Evolutionary conservation across 768 basidiomycete species (phyloP).

Genomic region (Omphalotus guepiniiformis): DNA sequence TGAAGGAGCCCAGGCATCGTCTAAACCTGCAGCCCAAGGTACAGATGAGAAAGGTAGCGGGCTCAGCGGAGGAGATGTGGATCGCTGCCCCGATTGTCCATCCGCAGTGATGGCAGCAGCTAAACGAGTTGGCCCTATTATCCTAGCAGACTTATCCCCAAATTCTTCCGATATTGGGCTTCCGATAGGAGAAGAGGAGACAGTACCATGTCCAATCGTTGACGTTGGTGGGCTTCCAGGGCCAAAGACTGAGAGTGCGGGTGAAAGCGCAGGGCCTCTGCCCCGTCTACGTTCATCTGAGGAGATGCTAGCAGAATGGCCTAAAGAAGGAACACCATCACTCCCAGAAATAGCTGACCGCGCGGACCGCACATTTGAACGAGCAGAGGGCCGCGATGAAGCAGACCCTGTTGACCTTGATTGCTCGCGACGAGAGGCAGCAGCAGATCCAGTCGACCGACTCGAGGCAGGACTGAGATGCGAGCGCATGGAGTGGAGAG

Average conservation of each 20-base stretch:
- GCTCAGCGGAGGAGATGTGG: neutral
- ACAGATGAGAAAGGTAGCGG: constrained; percentile 21
- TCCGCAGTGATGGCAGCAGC: neutral
- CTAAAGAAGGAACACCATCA: constrained; percentile 37
- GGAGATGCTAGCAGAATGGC: constrained; percentile 50
- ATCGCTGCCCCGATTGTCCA: neutral
- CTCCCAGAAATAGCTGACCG: constrained; percentile 24
- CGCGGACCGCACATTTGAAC: constrained; percentile 28
- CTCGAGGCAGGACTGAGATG: constrained; percentile 44
- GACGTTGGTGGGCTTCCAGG: constrained; percentile 9
- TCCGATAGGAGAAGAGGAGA: neutral
- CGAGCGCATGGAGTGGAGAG: constrained; percentile 61
- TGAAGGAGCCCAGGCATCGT: constrained; percentile 33
- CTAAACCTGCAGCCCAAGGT: constrained; percentile 40
- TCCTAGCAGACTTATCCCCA: neutral
- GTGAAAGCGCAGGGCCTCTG: constrained; percentile 32
- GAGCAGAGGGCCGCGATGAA: constrained; percentile 50
- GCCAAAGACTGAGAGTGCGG: constrained; percentile 50
- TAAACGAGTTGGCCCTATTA: neutral
- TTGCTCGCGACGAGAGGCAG: constrained; percentile 41
- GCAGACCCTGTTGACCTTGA: constrained; percentile 44
- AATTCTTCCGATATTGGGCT: neutral
- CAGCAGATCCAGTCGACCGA: constrained; percentile 51
- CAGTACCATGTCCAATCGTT: constrained; percentile 11
- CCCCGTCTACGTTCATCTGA: constrained; percentile 43